Conservation (phyloP, 1,284 basidiomycete species). For the Thecaphora thlaspeos region DNA sequence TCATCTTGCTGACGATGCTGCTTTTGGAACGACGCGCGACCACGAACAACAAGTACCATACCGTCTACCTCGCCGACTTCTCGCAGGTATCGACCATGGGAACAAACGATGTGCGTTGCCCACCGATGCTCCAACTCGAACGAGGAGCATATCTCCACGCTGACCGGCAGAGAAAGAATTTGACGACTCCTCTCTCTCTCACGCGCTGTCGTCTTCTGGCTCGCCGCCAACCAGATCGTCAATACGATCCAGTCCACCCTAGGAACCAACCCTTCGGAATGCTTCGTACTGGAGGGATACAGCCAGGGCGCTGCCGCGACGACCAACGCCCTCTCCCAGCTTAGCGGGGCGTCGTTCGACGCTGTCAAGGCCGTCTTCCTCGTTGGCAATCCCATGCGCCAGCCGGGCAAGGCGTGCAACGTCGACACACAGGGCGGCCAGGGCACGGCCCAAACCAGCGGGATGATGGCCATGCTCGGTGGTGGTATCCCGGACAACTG, state of each 20-base stretch:
- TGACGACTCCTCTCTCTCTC: not conserved
- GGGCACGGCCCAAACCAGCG: no score
- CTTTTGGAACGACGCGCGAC: no score
- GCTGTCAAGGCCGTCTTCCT: conserved; percentile 56
- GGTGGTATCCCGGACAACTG: conserved; percentile 39
- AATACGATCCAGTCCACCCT: conserved; percentile 15
- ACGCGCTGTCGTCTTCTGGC: no score
- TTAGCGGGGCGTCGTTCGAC: conserved; percentile 29
- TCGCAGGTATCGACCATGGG: conserved; percentile 41
- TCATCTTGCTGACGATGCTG: no score
- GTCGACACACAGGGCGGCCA: conserved; percentile 48
- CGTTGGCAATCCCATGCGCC: conserved; percentile 52
- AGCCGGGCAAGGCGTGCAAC: conserved; percentile 49
- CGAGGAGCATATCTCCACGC: not conserved
- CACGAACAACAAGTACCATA: conserved; percentile 50
- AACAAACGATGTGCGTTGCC: conserved; percentile 24
- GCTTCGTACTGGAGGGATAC: conserved; percentile 38
- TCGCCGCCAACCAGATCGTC: conserved; percentile 8
- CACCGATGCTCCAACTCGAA: not conserved
- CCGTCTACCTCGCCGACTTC: conserved; percentile 49
- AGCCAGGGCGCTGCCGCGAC: conserved; percentile 54
- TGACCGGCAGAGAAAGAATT: no score
- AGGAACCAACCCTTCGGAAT: conserved; percentile 11
- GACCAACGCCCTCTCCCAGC: conserved; percentile 36
- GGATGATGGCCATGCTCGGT: conserved; percentile 9